Percentiles rank a stretch among this genome's conserved stretches.
Conservation (phyloP, 192 early-diverging fungal genomes). For the Gamsiella multidivaricata region DNA sequence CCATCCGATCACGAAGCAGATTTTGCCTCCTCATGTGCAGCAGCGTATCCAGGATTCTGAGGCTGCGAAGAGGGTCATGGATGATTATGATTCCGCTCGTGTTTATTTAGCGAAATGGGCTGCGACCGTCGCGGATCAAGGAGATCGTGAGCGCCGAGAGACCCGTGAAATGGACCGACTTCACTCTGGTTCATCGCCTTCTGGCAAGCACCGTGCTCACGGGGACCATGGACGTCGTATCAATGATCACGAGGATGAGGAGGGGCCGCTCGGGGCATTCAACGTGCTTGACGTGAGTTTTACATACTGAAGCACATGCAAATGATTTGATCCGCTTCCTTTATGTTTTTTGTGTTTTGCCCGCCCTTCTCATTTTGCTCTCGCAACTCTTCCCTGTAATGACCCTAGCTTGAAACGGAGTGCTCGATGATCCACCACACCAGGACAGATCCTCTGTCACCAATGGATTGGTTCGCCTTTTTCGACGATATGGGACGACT, state of each 20-base stretch:
- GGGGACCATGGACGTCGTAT: constrained; percentile 23
- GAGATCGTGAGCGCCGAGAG: constrained; percentile 42
- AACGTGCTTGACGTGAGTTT: constrained; percentile 51
- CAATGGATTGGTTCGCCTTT: constrained; percentile 76
- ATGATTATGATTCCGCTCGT: constrained; percentile 84
- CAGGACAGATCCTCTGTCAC: constrained; percentile 63
- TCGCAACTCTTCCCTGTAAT: background rate
- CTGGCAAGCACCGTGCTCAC: constrained; percentile 4
- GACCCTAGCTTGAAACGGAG: constrained; percentile 60
- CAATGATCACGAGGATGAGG: constrained; percentile 38
- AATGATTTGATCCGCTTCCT: background rate
- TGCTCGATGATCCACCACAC: constrained; percentile 60
- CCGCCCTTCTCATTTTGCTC: too few relatives aligned
- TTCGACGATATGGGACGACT: constrained; percentile 71
- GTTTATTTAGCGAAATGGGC: constrained; percentile 86
- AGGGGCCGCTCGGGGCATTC: constrained; percentile 34
- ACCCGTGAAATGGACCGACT: constrained; percentile 30
- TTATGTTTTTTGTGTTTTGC: background rate
- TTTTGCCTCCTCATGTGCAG: constrained; percentile 67
- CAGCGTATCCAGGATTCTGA: constrained; percentile 63
- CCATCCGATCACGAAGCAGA: constrained; percentile 63
- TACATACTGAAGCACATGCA: background rate
- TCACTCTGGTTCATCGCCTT: background rate
- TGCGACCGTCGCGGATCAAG: constrained; percentile 60
- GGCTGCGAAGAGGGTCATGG: constrained; percentile 67